Conservation (phyloP, 192 early-diverging fungal species). For the Dispira parvispora region DNA sequence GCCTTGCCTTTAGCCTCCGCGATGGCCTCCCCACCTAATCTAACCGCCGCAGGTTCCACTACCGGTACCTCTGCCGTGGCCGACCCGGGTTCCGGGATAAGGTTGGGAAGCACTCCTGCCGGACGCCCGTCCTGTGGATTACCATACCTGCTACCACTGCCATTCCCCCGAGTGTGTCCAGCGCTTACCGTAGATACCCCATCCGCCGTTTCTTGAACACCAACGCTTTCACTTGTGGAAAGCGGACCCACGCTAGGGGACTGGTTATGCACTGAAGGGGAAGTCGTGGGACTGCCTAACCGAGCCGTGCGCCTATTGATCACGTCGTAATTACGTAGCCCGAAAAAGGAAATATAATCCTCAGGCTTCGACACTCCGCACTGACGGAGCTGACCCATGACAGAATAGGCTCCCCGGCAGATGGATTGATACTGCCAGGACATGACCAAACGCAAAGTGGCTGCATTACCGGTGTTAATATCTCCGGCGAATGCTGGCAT, state of each 20-base stretch:
- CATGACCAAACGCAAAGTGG: conserved; percentile 57
- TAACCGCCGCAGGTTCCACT: not conserved
- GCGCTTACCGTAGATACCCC: too few species aligned
- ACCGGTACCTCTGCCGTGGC: not conserved
- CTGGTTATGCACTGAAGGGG: not conserved
- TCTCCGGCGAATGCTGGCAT: conserved; percentile 76
- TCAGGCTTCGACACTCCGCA: conserved; percentile 34
- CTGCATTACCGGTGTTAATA: conserved; percentile 49
- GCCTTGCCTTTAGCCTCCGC: not conserved
- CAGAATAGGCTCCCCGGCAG: conserved; percentile 50
- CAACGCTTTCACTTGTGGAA: too few species aligned
- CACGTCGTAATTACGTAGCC: conserved; percentile 56
- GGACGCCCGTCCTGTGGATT: too few species aligned
- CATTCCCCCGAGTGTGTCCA: not conserved
- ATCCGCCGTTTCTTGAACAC: too few species aligned
- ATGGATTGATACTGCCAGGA: conserved; percentile 67
- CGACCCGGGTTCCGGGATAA: not conserved
- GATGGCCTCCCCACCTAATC: not conserved
- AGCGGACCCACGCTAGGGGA: not conserved
- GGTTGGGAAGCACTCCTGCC: too few species aligned
- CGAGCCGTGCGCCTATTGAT: conserved; percentile 15
- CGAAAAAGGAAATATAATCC: conserved; percentile 55
- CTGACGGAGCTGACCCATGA: conserved; percentile 36
- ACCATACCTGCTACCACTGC: too few species aligned
- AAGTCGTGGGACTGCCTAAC: not conserved